Evolutionary conservation across 192 early-diverging fungal species (phyloP), one percentile per base, ranked within the genome.

Genomic region (Paraglomus brasilianum): DNA sequence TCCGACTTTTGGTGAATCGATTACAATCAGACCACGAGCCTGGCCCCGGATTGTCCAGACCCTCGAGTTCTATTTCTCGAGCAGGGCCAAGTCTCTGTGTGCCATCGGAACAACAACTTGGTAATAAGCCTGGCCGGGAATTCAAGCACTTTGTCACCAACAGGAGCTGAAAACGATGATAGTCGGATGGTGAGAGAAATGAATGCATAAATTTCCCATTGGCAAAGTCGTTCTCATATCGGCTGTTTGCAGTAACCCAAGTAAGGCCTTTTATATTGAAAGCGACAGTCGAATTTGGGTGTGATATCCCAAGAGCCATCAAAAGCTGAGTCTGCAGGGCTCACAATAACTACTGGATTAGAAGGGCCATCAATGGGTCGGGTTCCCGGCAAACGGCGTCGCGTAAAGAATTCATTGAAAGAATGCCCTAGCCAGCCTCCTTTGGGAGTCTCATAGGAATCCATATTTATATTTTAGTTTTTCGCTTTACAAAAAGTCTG

Each of bases 361-460:
- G 0, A 0, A 45, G 59, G 40, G 1, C 59, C 40, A 3, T 61
- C 59, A 24, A 61, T 61, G 40, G 59, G 59, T 19, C 59, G 59
- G 6, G 59, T 19, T 19, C 59, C 59, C 41, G 59, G 59, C 59
- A 61, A 61, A 5, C 40, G 11, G 41, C 45, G 41, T 61, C 59
- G 59, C 15, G 59, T n/a, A 8, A 61, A 61, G 42, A 61, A 61
- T 8, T 61, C 59, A 22, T 61, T 61, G 17, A 44, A 61, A 61
- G 41, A 45, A 61, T 21, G 59, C 30, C 30, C 30, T 30, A 30
- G 30, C 59, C 59, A 61, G 8, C 59, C 59, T 1, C 40, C 59
- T 61, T 41, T 0, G 1, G 59, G 40, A 22, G 13, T 11, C 41
- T 21, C 59, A 3, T 61, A 61, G 6, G 40, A 1, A 17, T 43